These are phyloP conservation scores for Hypoxylon sp. DNA, from an alignment of 2,329 filamentous ascomycete genomes.

Conservation along the genomic window DNA sequence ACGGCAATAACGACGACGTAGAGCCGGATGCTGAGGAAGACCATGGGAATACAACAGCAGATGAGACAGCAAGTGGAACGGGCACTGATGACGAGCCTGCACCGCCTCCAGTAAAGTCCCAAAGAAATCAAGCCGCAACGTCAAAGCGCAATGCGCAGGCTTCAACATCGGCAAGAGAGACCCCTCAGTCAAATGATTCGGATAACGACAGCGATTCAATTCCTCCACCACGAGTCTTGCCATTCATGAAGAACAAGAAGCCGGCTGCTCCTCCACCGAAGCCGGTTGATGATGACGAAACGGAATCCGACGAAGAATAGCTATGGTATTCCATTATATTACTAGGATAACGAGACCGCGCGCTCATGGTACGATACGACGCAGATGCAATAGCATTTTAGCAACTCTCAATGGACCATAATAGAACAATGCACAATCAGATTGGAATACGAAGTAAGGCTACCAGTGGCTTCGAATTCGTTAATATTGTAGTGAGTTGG, in stretches of 20 bases:
- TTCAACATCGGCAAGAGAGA: constrained; percentile 18
- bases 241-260: constrained; percentile 53
- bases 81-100: constrained; percentile 48
- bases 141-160: constrained; percentile 16
- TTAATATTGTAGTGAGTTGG: constrained; percentile 5
- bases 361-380: constrained; percentile 14
- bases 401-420: no score
- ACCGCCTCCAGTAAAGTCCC: constrained; percentile 29
- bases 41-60: constrained; percentile 50
- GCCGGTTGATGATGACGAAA: constrained; percentile 54
- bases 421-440: no score
- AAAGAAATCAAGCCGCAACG: constrained; percentile 9
- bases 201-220: constrained; percentile 38
- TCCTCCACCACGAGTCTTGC: constrained; percentile 49
- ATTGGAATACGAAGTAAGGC: no score
- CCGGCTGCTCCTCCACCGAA: constrained; percentile 40
- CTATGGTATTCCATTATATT: constrained; percentile 48
- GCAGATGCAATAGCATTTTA: not conserved
- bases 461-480: constrained; percentile 6
- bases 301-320: constrained; percentile 66
- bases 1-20: constrained; percentile 35
- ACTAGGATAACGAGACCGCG: constrained; percentile 18
- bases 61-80: constrained; percentile 54
- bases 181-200: constrained; percentile 10
- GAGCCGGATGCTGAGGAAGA: constrained; percentile 51